Conservation (phyloP, 2,329 filamentous ascomycete species). For the Calonectria honghensis region DNA sequence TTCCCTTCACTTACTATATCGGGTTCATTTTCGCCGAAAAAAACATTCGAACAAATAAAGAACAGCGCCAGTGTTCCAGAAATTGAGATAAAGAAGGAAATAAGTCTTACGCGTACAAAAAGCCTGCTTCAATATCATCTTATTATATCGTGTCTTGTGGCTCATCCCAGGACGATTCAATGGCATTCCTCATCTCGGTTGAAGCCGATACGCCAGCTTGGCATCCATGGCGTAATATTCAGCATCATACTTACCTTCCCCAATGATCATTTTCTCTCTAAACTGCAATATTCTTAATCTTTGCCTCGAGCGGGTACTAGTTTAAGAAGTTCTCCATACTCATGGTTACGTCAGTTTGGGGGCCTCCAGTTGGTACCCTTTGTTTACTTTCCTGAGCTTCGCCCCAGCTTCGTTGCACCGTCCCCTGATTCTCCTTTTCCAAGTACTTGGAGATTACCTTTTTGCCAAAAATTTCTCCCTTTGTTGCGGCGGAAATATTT, state of each 20-base stretch:
- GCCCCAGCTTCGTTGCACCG: not conserved
- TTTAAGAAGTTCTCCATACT: not conserved
- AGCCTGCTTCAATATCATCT: not conserved
- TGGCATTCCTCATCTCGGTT: not conserved
- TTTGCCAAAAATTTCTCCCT: not conserved
- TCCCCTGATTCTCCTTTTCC: not conserved
- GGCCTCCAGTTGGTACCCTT: not conserved
- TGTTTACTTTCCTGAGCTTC: not conserved
- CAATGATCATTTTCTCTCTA: not conserved
- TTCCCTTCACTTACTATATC: conserved; percentile 5
- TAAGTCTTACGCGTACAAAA: conserved; percentile 9
- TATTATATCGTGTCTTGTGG: not conserved
- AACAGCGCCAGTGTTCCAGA: not conserved
- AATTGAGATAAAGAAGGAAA: not conserved
- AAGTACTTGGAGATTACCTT: not conserved
- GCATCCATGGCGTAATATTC: conserved; percentile 1
- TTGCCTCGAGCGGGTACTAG: not conserved
- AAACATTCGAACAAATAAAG: not conserved
- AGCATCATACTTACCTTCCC: not conserved
- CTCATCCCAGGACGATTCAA: not conserved
- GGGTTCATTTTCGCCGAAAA: conserved; percentile 11
- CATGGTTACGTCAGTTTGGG: not conserved
- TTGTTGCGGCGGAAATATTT: not conserved
- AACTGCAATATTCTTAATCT: not conserved
- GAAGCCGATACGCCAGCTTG: not conserved